Conservation (phyloP, 495 filamentous ascomycete genomes). For the Trichoderma erinaceum region DNA sequence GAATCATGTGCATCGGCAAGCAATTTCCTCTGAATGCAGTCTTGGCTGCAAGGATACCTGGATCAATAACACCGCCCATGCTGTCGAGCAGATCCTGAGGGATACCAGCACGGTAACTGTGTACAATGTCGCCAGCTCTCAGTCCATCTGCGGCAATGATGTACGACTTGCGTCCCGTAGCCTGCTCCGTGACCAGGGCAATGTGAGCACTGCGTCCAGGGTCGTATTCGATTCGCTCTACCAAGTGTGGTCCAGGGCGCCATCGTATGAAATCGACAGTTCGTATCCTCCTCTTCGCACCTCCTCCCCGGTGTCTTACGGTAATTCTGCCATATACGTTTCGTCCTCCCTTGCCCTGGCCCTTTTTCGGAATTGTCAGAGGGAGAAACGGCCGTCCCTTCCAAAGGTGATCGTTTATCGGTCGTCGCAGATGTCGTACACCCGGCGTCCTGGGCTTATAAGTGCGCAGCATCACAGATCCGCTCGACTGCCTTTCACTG, state of each 20-base stretch:
- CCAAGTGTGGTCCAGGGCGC: constrained; percentile 69
- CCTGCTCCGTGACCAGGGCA: constrained; percentile 69
- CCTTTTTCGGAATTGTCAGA: constrained; percentile 85
- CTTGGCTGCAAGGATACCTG: constrained; percentile 88
- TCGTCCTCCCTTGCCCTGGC: constrained; percentile 83
- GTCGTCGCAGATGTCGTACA: constrained; percentile 80
- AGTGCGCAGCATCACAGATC: constrained; percentile 56
- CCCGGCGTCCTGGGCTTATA: constrained; percentile 96
- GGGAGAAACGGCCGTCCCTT: constrained; percentile 78
- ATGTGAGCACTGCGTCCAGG: constrained; percentile 91
- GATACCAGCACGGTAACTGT: constrained; percentile 86
- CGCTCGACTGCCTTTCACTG: background rate
- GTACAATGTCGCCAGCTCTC: constrained; percentile 82
- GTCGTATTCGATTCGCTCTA: constrained; percentile 94
- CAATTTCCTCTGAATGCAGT: constrained; percentile 95
- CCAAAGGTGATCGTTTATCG: constrained; percentile 94
- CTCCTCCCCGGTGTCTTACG: constrained; percentile 85
- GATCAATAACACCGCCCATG: constrained; percentile 88
- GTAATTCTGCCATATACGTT: constrained; percentile 82
- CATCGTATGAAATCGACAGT: constrained; percentile 79
- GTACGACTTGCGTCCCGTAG: constrained; percentile 67
- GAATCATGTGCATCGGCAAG: constrained; percentile 88
- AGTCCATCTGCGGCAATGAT: constrained; percentile 90
- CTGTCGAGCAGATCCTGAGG: constrained; percentile 74
- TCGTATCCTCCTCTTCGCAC: constrained; percentile 82